These are phyloP conservation scores for Epichloe sibirici DNA, from an alignment of 2,329 filamentous ascomycete genomes.

Conservation along the genomic window DNA sequence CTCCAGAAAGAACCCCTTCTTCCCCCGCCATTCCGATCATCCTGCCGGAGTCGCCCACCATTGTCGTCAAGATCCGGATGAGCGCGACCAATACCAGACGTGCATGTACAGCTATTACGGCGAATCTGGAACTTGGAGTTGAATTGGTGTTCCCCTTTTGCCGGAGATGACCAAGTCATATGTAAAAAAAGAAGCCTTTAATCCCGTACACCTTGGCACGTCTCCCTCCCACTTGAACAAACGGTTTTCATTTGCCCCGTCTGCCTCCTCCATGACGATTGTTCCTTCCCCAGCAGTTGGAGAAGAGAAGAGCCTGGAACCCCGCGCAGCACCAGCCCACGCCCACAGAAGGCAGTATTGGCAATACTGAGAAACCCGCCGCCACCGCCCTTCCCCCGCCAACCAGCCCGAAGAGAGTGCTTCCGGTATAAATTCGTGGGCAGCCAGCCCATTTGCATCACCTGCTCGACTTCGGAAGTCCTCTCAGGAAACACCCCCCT, in stretches of 20 bases:
- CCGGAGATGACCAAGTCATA: too few relatives aligned
- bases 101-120: too few relatives aligned
- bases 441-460: constrained; percentile 7
- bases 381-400: constrained; percentile 2
- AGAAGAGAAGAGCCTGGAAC: not conserved
- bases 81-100: not conserved
- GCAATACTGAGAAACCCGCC: too few relatives aligned
- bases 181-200: too few relatives aligned
- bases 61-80: not conserved
- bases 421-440: constrained; percentile 26
- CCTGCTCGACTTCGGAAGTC: constrained; percentile 5
- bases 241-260: not conserved
- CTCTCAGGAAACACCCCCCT: not conserved
- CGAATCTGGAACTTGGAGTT: too few relatives aligned
- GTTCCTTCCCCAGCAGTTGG: not conserved
- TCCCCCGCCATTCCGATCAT: not conserved
- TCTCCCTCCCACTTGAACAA: too few relatives aligned
- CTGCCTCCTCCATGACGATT: not conserved
- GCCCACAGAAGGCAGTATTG: not conserved
- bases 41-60: not conserved
- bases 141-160: too few relatives aligned
- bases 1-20: too few relatives aligned
- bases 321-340: not conserved
- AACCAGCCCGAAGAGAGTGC: constrained; percentile 11
- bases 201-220: too few relatives aligned